Evolutionary conservation across 2,329 filamentous ascomycete species (phyloP).

Genomic region (Fusarium avenaceum): DNA sequence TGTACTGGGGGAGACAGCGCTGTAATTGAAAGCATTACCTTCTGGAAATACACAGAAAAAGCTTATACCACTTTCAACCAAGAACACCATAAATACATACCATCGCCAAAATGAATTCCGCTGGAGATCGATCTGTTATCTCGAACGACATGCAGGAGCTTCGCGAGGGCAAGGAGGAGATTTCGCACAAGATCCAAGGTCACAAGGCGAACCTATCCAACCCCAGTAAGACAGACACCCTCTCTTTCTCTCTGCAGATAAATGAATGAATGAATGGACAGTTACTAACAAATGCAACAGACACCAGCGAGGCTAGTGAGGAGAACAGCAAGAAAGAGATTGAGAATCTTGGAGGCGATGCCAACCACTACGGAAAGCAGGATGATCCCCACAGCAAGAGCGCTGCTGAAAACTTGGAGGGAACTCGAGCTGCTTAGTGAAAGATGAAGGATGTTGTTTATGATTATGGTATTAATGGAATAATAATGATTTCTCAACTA

Average conservation of each 20-base stretch:
- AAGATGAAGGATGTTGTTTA: not conserved
- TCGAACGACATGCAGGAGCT: slow-evolving; percentile 60
- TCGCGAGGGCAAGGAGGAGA: slow-evolving; percentile 46
- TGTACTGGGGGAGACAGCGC: not conserved
- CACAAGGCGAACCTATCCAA: slow-evolving; percentile 64
- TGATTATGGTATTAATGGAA: slow-evolving; percentile 10
- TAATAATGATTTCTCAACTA: not conserved
- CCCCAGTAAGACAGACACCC: slow-evolving; percentile 53
- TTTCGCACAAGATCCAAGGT: slow-evolving; percentile 52
- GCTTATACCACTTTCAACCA: not conserved
- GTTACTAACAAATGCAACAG: slow-evolving; percentile 41
- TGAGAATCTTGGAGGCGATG: slow-evolving; percentile 58
- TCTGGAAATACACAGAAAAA: not conserved
- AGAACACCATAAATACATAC: not conserved
- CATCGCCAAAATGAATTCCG: slow-evolving; percentile 46
- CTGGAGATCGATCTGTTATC: slow-evolving; percentile 56
- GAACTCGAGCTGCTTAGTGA: slow-evolving; percentile 50
- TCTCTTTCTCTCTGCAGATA: not conserved
- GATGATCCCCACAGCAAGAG: slow-evolving; percentile 59
- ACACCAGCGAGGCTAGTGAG: slow-evolving; percentile 61
- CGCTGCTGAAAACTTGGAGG: slow-evolving; percentile 57
- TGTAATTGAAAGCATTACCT: not conserved
- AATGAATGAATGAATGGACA: too few relatives aligned
- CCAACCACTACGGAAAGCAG: slow-evolving; percentile 59
- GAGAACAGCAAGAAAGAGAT: slow-evolving; percentile 58